These are phyloP conservation scores for Cryoendolithus antarcticus DNA, from an alignment of 2,329 filamentous ascomycete genomes.

Conservation along the genomic window DNA sequence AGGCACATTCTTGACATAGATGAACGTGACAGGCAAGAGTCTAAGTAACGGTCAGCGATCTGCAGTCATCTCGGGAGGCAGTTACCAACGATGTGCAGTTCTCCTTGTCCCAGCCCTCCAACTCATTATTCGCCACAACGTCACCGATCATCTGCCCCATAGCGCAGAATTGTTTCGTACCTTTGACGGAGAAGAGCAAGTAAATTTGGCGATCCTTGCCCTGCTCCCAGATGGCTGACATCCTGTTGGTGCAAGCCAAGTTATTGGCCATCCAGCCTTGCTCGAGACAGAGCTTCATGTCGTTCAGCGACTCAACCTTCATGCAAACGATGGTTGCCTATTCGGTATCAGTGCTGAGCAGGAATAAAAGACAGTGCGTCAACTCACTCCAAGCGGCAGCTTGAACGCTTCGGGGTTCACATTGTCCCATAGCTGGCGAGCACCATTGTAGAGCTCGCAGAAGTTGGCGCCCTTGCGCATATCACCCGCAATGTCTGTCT, in stretches of 20 bases:
- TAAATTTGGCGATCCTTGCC: slow-evolving; percentile 14
- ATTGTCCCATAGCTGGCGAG: slow-evolving; percentile 9
- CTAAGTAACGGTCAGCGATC: slow-evolving; percentile 10
- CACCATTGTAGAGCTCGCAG: slow-evolving; percentile 8
- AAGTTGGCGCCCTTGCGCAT: no score
- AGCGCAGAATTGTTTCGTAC: slow-evolving; percentile 18
- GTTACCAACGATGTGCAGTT: slow-evolving; percentile 9
- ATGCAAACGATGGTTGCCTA: slow-evolving; percentile 20
- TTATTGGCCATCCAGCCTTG: slow-evolving; percentile 12
- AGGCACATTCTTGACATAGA: slow-evolving; percentile 19
- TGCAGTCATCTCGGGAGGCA: not conserved
- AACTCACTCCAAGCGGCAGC: slow-evolving; percentile 15
- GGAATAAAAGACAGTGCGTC: not conserved
- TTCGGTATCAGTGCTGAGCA: slow-evolving; percentile 6
- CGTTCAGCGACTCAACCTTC: slow-evolving; percentile 16
- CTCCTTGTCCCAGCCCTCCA: slow-evolving; percentile 3
- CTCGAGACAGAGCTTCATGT: slow-evolving; percentile 13
- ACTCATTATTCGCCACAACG: not conserved
- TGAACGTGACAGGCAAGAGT: slow-evolving; percentile 15
- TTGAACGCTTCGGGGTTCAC: slow-evolving; percentile 18
- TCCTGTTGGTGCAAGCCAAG: slow-evolving; percentile 15
- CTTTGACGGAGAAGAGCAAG: slow-evolving; percentile 20
- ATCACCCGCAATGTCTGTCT: no score
- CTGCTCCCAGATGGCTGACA: slow-evolving; percentile 14
- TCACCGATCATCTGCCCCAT: slow-evolving; percentile 18